A percentile compares a stretch with the other conserved stretches of the same genome.
Conservation (phyloP, 2,329 filamentous ascomycete genomes). For the Fusarium sp. region DNA sequence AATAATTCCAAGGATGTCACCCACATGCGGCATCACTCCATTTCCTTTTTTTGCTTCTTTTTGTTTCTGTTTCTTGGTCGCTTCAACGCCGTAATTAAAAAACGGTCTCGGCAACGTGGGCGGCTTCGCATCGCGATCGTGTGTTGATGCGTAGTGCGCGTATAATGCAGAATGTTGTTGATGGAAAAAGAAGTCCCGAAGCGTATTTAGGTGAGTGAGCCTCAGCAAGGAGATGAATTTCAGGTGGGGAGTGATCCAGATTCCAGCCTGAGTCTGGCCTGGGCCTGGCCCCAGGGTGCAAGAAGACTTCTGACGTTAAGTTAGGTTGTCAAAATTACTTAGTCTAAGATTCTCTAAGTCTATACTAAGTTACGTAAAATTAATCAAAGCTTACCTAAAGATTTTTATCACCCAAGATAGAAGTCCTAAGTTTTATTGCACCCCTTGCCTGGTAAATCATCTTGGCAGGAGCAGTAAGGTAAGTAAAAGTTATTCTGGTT, state of each 20-base stretch:
- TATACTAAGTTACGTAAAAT: no score
- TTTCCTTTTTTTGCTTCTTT: not conserved
- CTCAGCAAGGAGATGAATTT: not conserved
- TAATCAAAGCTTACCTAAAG: no score
- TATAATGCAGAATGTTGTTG: slow-evolving; percentile 29
- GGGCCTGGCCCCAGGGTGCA: not conserved
- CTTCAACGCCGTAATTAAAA: slow-evolving; percentile 5
- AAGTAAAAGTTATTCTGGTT: not conserved
- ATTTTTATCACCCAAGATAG: no score
- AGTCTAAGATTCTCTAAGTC: no score
- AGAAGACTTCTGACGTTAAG: no score
- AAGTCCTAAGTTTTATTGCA: no score
- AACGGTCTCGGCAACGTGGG: slow-evolving; percentile 15
- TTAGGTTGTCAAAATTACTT: no score
- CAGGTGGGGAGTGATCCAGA: not conserved
- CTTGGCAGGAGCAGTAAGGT: not conserved
- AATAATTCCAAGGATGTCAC: slow-evolving; percentile 3
- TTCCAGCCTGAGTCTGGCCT: not conserved
- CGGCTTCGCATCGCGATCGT: not conserved
- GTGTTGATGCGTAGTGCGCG: slow-evolving; percentile 13
- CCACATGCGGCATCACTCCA: not conserved
- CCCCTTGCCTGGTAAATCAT: not conserved
- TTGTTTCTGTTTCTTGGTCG: not conserved
- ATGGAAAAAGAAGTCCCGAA: slow-evolving; percentile 29
- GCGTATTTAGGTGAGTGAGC: not conserved